Percentiles rank a stretch among this genome's conserved stretches.
Evolutionary conservation across 345 rosid species (phyloP).

Genomic region (Camelina sativa): DNA sequence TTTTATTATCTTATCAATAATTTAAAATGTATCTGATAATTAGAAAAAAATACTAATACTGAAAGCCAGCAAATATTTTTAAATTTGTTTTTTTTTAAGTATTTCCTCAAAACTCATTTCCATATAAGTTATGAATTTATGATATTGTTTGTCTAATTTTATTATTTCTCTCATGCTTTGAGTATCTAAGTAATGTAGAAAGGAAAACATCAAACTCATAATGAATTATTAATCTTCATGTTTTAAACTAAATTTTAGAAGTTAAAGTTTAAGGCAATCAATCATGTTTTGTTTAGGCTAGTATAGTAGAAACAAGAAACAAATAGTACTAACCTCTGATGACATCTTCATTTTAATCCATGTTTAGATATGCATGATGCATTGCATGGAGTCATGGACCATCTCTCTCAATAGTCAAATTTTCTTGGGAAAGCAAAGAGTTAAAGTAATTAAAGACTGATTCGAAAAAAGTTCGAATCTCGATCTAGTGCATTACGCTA

Average conservation of each 20-base stretch:
- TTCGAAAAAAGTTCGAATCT: not conserved
- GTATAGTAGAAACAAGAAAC: not conserved
- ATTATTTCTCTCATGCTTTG: not conserved
- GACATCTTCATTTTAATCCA: not conserved
- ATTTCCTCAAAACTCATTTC: not conserved
- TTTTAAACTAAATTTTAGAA: not conserved
- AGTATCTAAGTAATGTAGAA: not conserved
- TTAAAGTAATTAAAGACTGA: not conserved
- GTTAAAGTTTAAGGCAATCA: not conserved
- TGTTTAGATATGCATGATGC: constrained; percentile 4
- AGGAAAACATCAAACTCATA: not conserved
- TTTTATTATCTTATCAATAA: not conserved
- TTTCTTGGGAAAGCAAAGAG: not conserved
- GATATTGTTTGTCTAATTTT: not conserved
- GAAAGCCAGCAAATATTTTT: not conserved
- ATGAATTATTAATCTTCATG: not conserved
- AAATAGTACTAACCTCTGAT: not conserved
- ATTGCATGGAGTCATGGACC: not conserved
- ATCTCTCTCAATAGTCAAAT: constrained; percentile 4
- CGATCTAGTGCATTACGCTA: not conserved
- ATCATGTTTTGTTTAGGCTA: not conserved
- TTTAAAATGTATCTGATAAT: not conserved
- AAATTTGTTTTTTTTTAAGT: not conserved
- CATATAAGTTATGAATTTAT: not conserved
- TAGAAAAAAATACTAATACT: not conserved